A percentile compares a stretch with the other conserved stretches of the same genome.
phyloP scores from a whole-genome alignment of 1,139 yeast species.

The Wickerhamomyces sp. region DNA sequence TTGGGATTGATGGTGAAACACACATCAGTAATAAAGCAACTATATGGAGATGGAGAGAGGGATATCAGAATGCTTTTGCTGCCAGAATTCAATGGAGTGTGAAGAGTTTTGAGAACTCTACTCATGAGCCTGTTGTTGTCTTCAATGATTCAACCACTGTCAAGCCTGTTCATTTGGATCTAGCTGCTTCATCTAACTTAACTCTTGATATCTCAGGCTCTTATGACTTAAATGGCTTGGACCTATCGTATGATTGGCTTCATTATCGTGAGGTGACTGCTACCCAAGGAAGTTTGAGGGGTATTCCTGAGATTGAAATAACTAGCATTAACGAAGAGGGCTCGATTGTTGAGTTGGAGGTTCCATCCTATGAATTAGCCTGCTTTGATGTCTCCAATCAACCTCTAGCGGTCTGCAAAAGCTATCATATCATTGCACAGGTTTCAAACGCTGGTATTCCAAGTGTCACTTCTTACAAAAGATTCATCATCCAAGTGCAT shows the following conservation, averaged over 20 bases:
- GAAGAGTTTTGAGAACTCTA: slow-evolving; percentile 15
- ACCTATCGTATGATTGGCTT: slow-evolving; percentile 20
- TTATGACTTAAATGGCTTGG: slow-evolving; percentile 22
- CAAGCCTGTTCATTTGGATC: slow-evolving; percentile 8
- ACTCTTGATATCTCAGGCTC: slow-evolving; percentile 23
- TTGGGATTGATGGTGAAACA: slow-evolving; percentile 20
- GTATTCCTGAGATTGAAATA: slow-evolving; percentile 18
- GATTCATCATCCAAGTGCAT: slow-evolving; percentile 5
- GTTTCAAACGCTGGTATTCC: slow-evolving; percentile 9
- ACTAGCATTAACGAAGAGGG: slow-evolving; percentile 13
- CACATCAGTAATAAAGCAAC: slow-evolving; percentile 20
- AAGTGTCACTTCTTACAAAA: slow-evolving; percentile 4
- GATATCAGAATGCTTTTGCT: slow-evolving; percentile 23
- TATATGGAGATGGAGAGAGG: slow-evolving; percentile 26
- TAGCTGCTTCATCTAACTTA: slow-evolving; percentile 10
- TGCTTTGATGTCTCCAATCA: slow-evolving; percentile 14
- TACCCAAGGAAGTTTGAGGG: slow-evolving; percentile 20
- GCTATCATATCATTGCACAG: slow-evolving; percentile 13
- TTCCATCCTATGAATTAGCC: slow-evolving; percentile 17
- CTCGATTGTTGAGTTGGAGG: slow-evolving; percentile 16
- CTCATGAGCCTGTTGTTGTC: slow-evolving; percentile 19
- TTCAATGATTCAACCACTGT: slow-evolving; percentile 19
- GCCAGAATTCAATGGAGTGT: slow-evolving; percentile 26
- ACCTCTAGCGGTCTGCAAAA: slow-evolving; percentile 9
- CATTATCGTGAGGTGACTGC: slow-evolving; percentile 21